Conservation (phyloP, 139 green algal genomes). For the Auxenochlorella protothecoides region DNA sequence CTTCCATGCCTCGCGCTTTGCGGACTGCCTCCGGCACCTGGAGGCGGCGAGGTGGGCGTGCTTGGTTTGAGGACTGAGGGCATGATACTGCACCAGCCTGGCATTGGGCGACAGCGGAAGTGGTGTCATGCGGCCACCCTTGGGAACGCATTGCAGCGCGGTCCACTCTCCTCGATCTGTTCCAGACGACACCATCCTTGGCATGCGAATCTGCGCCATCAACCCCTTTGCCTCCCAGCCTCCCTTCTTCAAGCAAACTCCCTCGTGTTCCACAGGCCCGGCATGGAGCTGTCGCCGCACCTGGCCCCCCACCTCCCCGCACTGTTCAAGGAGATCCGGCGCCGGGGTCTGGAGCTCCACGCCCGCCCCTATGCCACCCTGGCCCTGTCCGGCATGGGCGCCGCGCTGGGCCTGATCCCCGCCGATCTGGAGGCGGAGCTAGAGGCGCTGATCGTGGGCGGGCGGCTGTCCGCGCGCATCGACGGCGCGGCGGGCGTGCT, state of each 20-base stretch:
- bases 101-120: no score
- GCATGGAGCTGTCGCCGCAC: background rate
- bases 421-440: constrained; percentile 39
- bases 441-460: constrained; percentile 61
- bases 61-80: no score
- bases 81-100: no score
- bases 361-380: constrained; percentile 7
- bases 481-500: constrained; percentile 30
- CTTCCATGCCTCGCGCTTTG: constrained; percentile 74
- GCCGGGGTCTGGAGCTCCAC: constrained; percentile 16
- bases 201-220: no score
- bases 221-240: no score
- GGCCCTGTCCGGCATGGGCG: no score
- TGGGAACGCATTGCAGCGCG: background rate
- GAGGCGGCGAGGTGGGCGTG: constrained; percentile 31
- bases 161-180: background rate
- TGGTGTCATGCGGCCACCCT: background rate
- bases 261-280: background rate
- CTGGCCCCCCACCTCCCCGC: background rate
- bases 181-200: no score
- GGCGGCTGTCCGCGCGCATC: constrained; percentile 73
- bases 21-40: constrained; percentile 55
- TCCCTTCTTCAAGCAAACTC: no score
- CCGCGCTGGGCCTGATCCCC: no score
- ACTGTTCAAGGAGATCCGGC: background rate